A percentile compares a stretch with the other conserved stretches of the same genome.
phyloP scores from a whole-genome alignment of 129 eudicot genomes.

The Artemisia tridentata region DNA sequence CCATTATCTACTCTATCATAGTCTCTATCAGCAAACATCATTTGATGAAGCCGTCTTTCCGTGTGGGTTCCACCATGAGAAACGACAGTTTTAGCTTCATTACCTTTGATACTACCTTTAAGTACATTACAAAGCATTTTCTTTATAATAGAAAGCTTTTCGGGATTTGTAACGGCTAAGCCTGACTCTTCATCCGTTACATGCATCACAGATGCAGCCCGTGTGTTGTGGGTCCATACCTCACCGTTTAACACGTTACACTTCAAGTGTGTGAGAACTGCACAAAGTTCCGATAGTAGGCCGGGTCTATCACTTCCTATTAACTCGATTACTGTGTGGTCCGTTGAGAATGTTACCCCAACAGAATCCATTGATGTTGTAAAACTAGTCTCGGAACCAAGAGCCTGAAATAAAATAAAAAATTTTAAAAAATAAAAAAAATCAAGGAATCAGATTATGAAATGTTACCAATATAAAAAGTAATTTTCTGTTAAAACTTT shows the following conservation, averaged over 20 bases:
- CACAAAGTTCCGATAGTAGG: slow-evolving; percentile 81
- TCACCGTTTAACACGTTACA: slow-evolving; percentile 93
- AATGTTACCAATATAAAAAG: too few species aligned
- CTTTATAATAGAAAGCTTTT: slow-evolving; percentile 63
- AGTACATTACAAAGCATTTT: slow-evolving; percentile 81
- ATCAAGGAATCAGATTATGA: background rate
- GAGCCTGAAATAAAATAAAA: slow-evolving; percentile 43
- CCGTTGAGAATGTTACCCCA: slow-evolving; percentile 60
- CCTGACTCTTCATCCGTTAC: slow-evolving; percentile 75
- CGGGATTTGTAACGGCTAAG: slow-evolving; percentile 61
- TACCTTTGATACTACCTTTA: slow-evolving; percentile 61
- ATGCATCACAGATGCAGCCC: slow-evolving; percentile 92
- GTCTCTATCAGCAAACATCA: slow-evolving; percentile 95
- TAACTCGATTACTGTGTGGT: slow-evolving; percentile 82
- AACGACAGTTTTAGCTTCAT: slow-evolving; percentile 80
- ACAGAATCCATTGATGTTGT: slow-evolving; percentile 72
- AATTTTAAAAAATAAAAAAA: background rate
- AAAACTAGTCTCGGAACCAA: slow-evolving; percentile 82
- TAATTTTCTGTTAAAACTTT: too few species aligned
- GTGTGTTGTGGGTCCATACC: slow-evolving; percentile 99
- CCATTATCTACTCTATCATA: slow-evolving; percentile 53
- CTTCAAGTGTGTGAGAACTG: slow-evolving; percentile 87
- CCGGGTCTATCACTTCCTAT: slow-evolving; percentile 96
- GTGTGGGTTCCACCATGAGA: slow-evolving; percentile 66
- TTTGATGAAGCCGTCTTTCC: slow-evolving; percentile 89